phyloP scores from a whole-genome alignment of 2,329 filamentous ascomycete genomes.

The Diplodia scrobiculata region DNA sequence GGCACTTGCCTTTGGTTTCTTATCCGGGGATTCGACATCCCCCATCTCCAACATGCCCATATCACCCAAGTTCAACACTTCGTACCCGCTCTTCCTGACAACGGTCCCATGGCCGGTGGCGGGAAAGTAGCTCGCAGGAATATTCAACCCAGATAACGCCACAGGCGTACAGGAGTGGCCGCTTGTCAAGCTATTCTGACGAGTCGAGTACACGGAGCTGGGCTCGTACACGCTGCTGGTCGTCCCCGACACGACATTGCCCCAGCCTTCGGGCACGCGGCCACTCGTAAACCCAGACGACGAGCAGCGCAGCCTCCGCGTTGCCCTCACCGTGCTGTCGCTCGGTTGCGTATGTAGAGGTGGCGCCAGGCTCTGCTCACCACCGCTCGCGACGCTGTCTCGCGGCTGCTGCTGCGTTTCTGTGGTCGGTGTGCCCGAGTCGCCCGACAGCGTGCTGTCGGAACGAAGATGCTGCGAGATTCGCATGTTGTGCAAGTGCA shows the following conservation, averaged over 20 bases:
- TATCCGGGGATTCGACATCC: neutral
- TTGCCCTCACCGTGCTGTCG: neutral
- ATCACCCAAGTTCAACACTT: slow-evolving; percentile 6
- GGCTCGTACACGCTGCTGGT: slow-evolving; percentile 23
- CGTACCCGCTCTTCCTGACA: slow-evolving; percentile 19
- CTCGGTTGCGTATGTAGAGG: neutral
- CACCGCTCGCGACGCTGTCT: neutral
- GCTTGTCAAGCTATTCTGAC: slow-evolving; percentile 40
- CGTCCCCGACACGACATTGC: slow-evolving; percentile 35
- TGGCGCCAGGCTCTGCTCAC: neutral
- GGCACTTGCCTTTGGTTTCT: neutral
- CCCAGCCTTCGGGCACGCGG: slow-evolving; percentile 45
- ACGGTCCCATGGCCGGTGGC: neutral
- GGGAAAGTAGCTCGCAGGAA: neutral
- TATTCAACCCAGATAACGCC: neutral
- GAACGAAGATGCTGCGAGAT: slow-evolving; percentile 52
- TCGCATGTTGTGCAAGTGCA: slow-evolving; percentile 50
- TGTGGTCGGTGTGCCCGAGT: neutral
- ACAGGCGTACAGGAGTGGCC: neutral
- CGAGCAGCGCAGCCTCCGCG: neutral
- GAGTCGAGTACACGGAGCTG: slow-evolving; percentile 46
- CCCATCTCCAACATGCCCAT: neutral
- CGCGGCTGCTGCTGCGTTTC: neutral
- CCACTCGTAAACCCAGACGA: slow-evolving; percentile 28
- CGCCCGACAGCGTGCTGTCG: slow-evolving; percentile 30